Evolutionary conservation across 2,329 filamentous ascomycete genomes (phyloP), one percentile per base, ranked within the genome.

Genomic region (Calcarisporium arbuscula): DNA sequence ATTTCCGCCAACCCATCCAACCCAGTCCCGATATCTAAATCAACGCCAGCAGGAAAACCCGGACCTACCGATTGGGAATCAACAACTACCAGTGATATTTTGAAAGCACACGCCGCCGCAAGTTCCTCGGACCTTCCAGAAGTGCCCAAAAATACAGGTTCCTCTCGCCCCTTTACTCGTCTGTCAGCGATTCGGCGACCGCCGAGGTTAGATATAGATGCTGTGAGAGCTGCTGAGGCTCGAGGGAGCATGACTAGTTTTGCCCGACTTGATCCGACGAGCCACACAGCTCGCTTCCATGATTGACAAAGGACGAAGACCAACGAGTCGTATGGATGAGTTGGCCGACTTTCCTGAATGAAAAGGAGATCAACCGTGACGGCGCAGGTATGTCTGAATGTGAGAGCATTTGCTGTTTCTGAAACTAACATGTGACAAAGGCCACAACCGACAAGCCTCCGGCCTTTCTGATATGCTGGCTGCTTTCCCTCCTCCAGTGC

Each of bases 201-300:
- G 20, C 84, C 86, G 4, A 77, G 75, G 22, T 65, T 95, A 5
- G 80, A 95, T 52, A 82, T 95, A 17, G 81, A 89, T 51, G 85
- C 85, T 5, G 84, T 94, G 4, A 75, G 79, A 44, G 79, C 82
- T 33, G 85, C 85, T 12, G 87, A 95, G 57, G 77, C 82, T 2
- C 77, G 92, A 51, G 89, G 87, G 5, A 95, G 89, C 54, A 68
- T 95, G 43, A 96, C 92, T 2, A 95, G 89, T 59, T 65, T n/a
- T 98, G 39, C 84, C 89, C 0, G 92, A 96, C 55, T 65, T 98
- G 40, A 96, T 98, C 46, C 74, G 79, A 50, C 77, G 92, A 47
- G 92, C 92, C 9, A 96, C 90, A 1, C 79, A 78, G 45, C 66
- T 96, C 23, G 90, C 89, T 12, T 77, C 85, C 0, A 88, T 94